A percentile compares a stretch with the other conserved stretches of the same genome.
Evolutionary conservation across 768 basidiomycete genomes (phyloP).

Genomic region (Paxillus involutus): DNA sequence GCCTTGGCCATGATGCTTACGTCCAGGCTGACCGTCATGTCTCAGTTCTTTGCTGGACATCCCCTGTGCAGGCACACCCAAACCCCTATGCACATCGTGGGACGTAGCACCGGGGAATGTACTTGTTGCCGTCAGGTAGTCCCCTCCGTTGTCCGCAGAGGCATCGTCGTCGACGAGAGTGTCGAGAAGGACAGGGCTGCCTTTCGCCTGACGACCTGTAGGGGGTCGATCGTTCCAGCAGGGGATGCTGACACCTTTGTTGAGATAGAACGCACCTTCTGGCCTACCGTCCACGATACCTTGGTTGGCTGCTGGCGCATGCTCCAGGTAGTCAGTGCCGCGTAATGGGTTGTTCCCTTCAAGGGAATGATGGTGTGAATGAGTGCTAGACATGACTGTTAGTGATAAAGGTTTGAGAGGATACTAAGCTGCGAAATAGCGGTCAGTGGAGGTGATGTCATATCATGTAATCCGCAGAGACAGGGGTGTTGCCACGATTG

Average conservation of each 20-base stretch:
- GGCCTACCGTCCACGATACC: slow-evolving; percentile 22
- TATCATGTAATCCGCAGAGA: no score
- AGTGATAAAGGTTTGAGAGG: not conserved
- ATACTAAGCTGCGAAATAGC: not conserved
- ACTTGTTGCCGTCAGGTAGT: slow-evolving; percentile 12
- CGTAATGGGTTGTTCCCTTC: slow-evolving; percentile 16
- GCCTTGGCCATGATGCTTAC: slow-evolving; percentile 26
- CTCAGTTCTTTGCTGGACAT: slow-evolving; percentile 35
- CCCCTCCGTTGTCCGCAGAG: slow-evolving; percentile 19
- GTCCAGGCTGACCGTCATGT: slow-evolving; percentile 33
- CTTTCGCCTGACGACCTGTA: slow-evolving; percentile 14
- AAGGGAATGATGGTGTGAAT: slow-evolving; percentile 19
- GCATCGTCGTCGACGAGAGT: slow-evolving; percentile 33
- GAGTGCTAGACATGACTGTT: slow-evolving; percentile 9
- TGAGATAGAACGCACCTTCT: slow-evolving; percentile 5
- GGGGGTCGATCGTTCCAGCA: not conserved
- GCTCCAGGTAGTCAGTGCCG: slow-evolving; percentile 15
- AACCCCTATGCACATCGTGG: slow-evolving; percentile 27
- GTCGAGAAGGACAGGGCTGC: slow-evolving; percentile 22
- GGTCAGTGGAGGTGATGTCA: no score
- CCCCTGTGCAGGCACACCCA: slow-evolving; percentile 31
- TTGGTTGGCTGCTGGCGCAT: slow-evolving; percentile 10
- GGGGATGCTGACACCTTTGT: no score
- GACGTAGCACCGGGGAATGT: slow-evolving; percentile 35
- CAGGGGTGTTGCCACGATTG: no score